A percentile compares a stretch with the other conserved stretches of the same genome.
Conservation (phyloP, 306 rosid genomes). For the Vachellia collinsii region DNA sequence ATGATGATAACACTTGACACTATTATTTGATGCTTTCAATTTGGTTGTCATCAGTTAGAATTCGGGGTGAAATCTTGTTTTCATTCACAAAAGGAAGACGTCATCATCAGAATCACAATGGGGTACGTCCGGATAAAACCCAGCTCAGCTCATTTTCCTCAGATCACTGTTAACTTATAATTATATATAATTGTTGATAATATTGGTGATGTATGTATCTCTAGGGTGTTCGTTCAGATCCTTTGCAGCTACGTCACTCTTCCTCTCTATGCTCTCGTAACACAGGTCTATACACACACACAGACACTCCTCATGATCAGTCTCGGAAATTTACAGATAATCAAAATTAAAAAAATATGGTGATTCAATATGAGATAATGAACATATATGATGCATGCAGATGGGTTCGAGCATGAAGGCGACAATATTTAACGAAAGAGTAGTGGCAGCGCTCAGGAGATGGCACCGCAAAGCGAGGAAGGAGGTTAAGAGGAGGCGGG, state of each 20-base stretch:
- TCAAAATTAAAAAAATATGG: neutral
- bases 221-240: slow-evolving; percentile 70
- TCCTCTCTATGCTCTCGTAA: slow-evolving; percentile 89
- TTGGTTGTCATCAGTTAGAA: slow-evolving; percentile 51
- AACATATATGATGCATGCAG: slow-evolving; percentile 40
- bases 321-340: neutral
- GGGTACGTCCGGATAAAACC: slow-evolving; percentile 47
- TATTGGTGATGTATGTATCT: neutral
- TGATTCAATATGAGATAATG: neutral
- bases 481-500: slow-evolving; percentile 59
- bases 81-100: slow-evolving; percentile 58
- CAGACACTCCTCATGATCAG: too few species aligned
- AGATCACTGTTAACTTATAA: too few species aligned
- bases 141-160: slow-evolving; percentile 13
- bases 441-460: slow-evolving; percentile 64
- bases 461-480: slow-evolving; percentile 80
- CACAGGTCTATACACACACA: slow-evolving; percentile 57
- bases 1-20: neutral
- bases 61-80: slow-evolving; percentile 72
- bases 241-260: slow-evolving; percentile 93
- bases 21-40: neutral
- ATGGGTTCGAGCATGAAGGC: slow-evolving; percentile 90
- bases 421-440: slow-evolving; percentile 79
- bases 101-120: slow-evolving; percentile 76
- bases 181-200: neutral